Percentiles rank a stretch among this genome's conserved stretches.
Conservation (phyloP, 176 grass and related monocot species). For the Panicum miliaceum region DNA sequence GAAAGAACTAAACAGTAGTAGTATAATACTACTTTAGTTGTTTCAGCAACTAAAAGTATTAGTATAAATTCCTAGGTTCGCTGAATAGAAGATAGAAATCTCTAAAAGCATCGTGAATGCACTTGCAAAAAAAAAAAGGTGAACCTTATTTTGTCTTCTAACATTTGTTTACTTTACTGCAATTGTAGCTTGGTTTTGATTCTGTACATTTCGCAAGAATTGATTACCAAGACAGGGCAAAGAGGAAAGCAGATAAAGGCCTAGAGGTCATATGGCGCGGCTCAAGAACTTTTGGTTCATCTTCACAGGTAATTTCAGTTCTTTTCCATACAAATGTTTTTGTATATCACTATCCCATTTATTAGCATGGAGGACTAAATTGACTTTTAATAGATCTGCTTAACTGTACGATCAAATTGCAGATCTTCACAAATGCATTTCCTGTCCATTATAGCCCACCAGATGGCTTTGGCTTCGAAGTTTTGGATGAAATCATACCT, state of each 20-base stretch:
- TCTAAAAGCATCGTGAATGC: background rate
- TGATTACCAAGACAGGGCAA: constrained; percentile 90
- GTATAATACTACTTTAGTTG: background rate
- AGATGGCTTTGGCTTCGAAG: constrained; percentile 81
- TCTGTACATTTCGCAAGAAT: constrained; percentile 95
- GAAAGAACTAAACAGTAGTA: background rate
- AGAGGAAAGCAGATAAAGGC: constrained; percentile 71
- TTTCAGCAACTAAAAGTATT: background rate
- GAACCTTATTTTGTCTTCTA: background rate
- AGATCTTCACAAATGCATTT: constrained; percentile 95
- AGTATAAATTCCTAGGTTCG: background rate
- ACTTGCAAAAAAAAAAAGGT: background rate
- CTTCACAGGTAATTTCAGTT: constrained; percentile 73
- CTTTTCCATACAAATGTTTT: background rate
- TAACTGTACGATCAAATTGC: constrained; percentile 42
- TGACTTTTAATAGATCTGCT: background rate
- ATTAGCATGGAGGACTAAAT: constrained; percentile 3
- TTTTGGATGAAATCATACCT: constrained; percentile 60
- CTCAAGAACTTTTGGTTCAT: constrained; percentile 83
- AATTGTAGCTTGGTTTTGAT: constrained; percentile 84
- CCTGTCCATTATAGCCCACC: constrained; percentile 95
- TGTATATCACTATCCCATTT: background rate
- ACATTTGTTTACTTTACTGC: constrained; percentile 31
- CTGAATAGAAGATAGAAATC: constrained; percentile 20
- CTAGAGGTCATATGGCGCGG: constrained; percentile 93